These are phyloP conservation scores for Stylosanthes scabra DNA, from an alignment of 331 rosid genomes.

Conservation along the genomic window DNA sequence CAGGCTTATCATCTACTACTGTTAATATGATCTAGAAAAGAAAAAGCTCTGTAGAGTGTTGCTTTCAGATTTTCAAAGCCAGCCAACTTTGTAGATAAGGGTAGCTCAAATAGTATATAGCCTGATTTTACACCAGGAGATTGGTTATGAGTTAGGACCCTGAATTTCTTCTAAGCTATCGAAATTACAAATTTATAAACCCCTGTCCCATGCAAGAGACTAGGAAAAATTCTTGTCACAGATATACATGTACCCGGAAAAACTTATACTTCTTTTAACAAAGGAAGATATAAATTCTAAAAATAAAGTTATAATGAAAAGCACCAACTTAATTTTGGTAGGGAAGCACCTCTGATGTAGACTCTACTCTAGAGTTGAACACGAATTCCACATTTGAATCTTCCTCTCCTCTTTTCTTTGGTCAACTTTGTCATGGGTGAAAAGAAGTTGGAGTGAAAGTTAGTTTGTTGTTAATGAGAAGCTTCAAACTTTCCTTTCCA, in stretches of 20 bases:
- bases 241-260: constrained; percentile 2
- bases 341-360: constrained; percentile 31
- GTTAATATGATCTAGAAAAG: background rate
- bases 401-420: constrained; percentile 17
- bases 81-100: background rate
- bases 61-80: constrained; percentile 11
- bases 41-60: background rate
- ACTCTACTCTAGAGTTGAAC: constrained; percentile 43
- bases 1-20: background rate
- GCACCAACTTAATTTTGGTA: constrained; percentile 43
- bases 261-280: background rate
- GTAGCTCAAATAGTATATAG: background rate
- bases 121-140: background rate
- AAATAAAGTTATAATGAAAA: constrained; percentile 31
- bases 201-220: constrained; percentile 13
- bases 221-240: constrained; percentile 27
- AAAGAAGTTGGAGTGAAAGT: constrained; percentile 33
- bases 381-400: constrained; percentile 33
- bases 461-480: constrained; percentile 38
- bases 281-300: constrained; percentile 40
- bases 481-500: constrained; percentile 30
- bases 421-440: constrained; percentile 23
- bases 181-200: constrained; percentile 14
- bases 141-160: background rate
- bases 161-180: constrained; percentile 9